Base-by-base conservation (phyloP, 2,329 filamentous ascomycete species). In the Elsinoe fawcettii region DNA sequence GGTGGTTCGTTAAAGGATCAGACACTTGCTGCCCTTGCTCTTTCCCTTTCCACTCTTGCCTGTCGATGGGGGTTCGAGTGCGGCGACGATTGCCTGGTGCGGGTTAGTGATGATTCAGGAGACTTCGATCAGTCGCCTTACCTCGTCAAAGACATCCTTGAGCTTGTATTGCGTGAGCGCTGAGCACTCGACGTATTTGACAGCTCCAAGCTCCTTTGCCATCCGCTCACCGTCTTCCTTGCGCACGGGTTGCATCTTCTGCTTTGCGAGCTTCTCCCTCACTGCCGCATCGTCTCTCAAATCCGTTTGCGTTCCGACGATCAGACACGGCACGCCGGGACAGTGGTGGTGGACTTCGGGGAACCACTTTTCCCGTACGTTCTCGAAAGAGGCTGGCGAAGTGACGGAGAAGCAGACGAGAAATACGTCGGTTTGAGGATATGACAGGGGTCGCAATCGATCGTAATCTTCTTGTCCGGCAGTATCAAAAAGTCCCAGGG, bases 401-500 rank as follows among this genome's bases (percentile, higher is more conserved):
- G 91, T 96, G 69, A 99, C 91, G 70, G 90, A 96, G 75, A 97
- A 99, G 80, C 93, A 99, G 66, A 99, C 91, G 60, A 99, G 86
- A 78, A 99, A 97, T 64, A 97, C 93, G 70, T 97, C 93, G 66
- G 93, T 97, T 77, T 97, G 93, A 1, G 93, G 93, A 73, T 99
- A 99, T 62, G 93, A 97, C 60, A 97, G 83, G 49, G 93, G 93
- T 69, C 93, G 88, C 63, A 99, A 84, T 67, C 93, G 87, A 75
- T 99, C 93, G 77, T 97, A 97, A 85, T 99, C 92, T 81, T 99
- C 93, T 78, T 99, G 93, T 74, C 93, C 93, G 61, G 93, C 93
- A 36, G 93, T 99, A 85, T 99, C 93, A 71, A 97, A 99, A 25
- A 99, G 82, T 59, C 93, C 93, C 49, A 99, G 81, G 14, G 93